Evolutionary conservation across 1,139 yeast genomes (phyloP).

Genomic region (Hemisphaericaspora subhashii): DNA sequence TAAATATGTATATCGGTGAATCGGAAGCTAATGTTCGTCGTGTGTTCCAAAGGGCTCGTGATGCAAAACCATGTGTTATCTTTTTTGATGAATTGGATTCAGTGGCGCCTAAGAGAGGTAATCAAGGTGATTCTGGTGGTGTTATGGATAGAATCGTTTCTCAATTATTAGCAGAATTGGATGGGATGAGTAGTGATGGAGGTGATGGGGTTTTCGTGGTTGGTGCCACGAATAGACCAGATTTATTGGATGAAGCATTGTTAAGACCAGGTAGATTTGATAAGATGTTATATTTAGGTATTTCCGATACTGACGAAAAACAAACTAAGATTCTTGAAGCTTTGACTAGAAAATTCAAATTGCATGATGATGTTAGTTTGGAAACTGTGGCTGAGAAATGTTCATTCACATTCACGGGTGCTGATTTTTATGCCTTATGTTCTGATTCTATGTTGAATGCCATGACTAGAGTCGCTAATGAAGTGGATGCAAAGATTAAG

Average conservation of each 20-base stretch:
- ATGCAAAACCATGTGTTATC: constrained; percentile 95
- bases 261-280: constrained; percentile 96
- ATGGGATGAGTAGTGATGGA: constrained; percentile 75
- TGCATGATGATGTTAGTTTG: constrained; percentile 63
- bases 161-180: constrained; percentile 88
- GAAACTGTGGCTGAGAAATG: constrained; percentile 64
- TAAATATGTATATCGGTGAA: constrained; percentile 98
- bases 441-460: constrained; percentile 95
- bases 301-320: constrained; percentile 86
- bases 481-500: constrained; percentile 66
- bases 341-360: constrained; percentile 76
- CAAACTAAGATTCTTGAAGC: constrained; percentile 87
- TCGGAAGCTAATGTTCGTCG: constrained; percentile 95
- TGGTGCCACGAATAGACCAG: constrained; percentile 97
- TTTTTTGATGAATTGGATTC: constrained; percentile 97
- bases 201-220: constrained; percentile 96
- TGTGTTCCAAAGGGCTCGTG: constrained; percentile 91
- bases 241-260: constrained; percentile 87
- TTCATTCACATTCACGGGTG: constrained; percentile 92
- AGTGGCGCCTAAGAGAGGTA: constrained; percentile 96
- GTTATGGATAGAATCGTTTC: constrained; percentile 98
- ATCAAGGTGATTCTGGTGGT: constrained; percentile 98
- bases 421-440: constrained; percentile 94
- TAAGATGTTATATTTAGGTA: constrained; percentile 89
- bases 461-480: constrained; percentile 83